Conservation (phyloP, 2,329 filamentous ascomycete species). For the Beauveria sp. region DNA sequence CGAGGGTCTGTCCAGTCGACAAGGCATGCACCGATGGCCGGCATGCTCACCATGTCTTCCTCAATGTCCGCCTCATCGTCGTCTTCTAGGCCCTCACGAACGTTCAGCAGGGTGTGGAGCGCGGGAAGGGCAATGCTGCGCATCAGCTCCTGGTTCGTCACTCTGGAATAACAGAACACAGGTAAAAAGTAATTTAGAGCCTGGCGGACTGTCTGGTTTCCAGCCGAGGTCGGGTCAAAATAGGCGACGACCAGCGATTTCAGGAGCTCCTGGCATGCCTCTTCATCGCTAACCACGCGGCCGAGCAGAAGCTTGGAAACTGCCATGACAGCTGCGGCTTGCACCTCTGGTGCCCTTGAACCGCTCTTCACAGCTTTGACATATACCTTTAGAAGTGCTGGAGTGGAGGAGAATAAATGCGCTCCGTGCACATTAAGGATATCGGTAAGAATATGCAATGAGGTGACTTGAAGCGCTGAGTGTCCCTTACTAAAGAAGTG, state of each 20-base stretch:
- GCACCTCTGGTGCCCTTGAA: slow-evolving; percentile 62
- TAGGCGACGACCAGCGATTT: slow-evolving; percentile 79
- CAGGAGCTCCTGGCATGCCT: slow-evolving; percentile 65
- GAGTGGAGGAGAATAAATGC: slow-evolving; percentile 60
- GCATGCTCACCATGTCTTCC: slow-evolving; percentile 71
- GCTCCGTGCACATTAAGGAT: slow-evolving; percentile 84
- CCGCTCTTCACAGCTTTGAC: slow-evolving; percentile 71
- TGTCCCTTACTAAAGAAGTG: slow-evolving; percentile 95
- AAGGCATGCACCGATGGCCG: slow-evolving; percentile 71
- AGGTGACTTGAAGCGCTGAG: slow-evolving; percentile 79
- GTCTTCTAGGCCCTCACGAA: slow-evolving; percentile 65
- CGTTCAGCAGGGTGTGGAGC: slow-evolving; percentile 65
- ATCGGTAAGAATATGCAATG: slow-evolving; percentile 86
- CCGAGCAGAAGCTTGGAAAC: slow-evolving; percentile 82
- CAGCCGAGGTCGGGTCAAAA: slow-evolving; percentile 75
- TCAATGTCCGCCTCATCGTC: slow-evolving; percentile 68
- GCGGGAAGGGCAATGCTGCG: slow-evolving; percentile 64
- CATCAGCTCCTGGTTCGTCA: slow-evolving; percentile 80
- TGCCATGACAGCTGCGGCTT: slow-evolving; percentile 72
- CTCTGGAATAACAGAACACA: slow-evolving; percentile 81
- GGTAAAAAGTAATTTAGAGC: slow-evolving; percentile 89
- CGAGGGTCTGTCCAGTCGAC: slow-evolving; percentile 94
- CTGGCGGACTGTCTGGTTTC: slow-evolving; percentile 77
- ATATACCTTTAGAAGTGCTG: slow-evolving; percentile 76
- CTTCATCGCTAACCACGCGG: slow-evolving; percentile 63